Evolutionary conservation across 176 grass and related monocot species (phyloP).

Genomic region (Luzula sylvatica): DNA sequence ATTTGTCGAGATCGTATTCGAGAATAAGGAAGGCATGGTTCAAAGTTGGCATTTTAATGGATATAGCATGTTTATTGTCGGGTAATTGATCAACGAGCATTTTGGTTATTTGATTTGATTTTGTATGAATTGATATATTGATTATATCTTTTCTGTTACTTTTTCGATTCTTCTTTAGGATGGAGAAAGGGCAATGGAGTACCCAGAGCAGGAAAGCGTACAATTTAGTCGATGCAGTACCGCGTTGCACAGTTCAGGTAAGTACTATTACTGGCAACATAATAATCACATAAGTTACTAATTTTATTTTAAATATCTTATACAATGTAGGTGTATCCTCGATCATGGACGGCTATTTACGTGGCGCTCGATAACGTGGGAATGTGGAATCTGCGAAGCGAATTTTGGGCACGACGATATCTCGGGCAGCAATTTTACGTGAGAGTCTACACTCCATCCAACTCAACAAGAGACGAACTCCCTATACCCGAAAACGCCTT

Average conservation of each 20-base stretch:
- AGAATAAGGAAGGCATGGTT: conserved; percentile 44
- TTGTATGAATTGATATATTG: not conserved
- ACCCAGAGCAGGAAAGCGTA: conserved; percentile 40
- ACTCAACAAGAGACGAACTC: conserved; percentile 58
- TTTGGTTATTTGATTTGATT: not conserved
- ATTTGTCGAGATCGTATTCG: conserved; percentile 71
- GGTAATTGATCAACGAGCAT: conserved; percentile 26
- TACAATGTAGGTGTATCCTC: conserved; percentile 49
- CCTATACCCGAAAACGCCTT: conserved; percentile 51
- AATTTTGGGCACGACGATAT: conserved; percentile 57
- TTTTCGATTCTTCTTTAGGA: conserved; percentile 21
- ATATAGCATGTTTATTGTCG: conserved; percentile 70
- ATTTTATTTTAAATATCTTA: not conserved
- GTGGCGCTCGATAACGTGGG: conserved; percentile 65
- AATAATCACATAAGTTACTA: not conserved
- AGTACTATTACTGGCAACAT: conserved; percentile 4
- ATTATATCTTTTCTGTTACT: not conserved
- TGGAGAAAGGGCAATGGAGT: conserved; percentile 65
- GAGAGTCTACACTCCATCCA: conserved; percentile 56
- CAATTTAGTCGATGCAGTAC: conserved; percentile 72
- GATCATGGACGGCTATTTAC: conserved; percentile 50
- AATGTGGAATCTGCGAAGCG: conserved; percentile 70
- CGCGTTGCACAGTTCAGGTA: conserved; percentile 70
- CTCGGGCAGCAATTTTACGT: conserved; percentile 82
- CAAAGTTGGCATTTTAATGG: conserved; percentile 92